Base-by-base conservation (phyloP, 768 basidiomycete genomes). In the Serendipita indica region DNA sequence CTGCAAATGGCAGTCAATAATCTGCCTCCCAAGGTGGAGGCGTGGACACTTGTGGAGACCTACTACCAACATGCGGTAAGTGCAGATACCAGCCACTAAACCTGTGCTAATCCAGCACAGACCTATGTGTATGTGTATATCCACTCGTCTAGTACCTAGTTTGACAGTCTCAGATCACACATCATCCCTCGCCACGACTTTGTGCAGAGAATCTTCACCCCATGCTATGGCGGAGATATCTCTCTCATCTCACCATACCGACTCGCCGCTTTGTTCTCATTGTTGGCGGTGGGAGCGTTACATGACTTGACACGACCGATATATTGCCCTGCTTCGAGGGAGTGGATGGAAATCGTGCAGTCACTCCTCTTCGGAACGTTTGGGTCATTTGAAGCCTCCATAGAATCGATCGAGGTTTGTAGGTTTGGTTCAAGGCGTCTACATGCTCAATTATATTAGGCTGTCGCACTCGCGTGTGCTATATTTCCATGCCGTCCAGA, bases 101-200 rank as follows among this genome's bases (percentile, higher is more conserved):
- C 2, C 22, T 7, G 30, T 27, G 30, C 7, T 27, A 46, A 14
- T 20, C 13, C 10, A 22, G n/a, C n/a, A 27, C 30, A 54, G 49
- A 54, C 49, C 7, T 54, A 54, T 54, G 49, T 28, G 49, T 54
- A 54, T n/a, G 49, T 54, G 2, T 43, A n/a, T 28, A 54, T 22
- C 7, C 16, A 27, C 30, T n/a, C 1, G 1, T 10, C 1, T 32
- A 7, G 30, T 22, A 54, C 20, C 10, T 54, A 25, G 30, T 10
- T 10, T 54, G 7, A 54, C 16, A 54, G 10, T 10, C 30, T n/a
- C n/a, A 54, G 49, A 27, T 54, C 20, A n/a, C 16, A 54, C 49
- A 54, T 54, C 7, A 54, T 54, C n/a, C 20, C 49, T 25, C 20
- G 30, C 7, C 20, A 54, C 4, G 49, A 54, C 30, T 54, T 54